Percentiles rank a stretch among this genome's conserved stretches.
These are phyloP conservation scores for Acanthamoeba culbertsoni DNA, from an alignment of 208 protist species.

Conservation along the genomic window DNA sequence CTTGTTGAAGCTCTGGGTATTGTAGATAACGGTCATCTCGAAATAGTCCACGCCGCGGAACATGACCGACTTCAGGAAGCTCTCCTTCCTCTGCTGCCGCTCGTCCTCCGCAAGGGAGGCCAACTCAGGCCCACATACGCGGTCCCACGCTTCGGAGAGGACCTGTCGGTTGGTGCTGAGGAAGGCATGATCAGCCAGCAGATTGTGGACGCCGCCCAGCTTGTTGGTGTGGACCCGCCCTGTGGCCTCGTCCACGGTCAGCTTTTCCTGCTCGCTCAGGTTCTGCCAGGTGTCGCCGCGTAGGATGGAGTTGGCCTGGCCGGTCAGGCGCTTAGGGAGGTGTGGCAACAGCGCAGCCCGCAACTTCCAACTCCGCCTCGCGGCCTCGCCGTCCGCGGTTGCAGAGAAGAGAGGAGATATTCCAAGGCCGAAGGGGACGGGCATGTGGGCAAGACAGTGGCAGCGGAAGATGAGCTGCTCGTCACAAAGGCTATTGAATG, in stretches of 20 bases:
- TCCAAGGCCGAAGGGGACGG: neutral
- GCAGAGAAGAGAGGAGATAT: neutral
- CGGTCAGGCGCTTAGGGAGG: neutral
- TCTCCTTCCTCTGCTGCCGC: neutral
- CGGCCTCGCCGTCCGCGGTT: too few relatives aligned
- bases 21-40: slow-evolving; percentile 4
- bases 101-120: too few relatives aligned
- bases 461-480: neutral
- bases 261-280: neutral
- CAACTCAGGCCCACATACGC: too few relatives aligned
- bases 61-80: neutral
- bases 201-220: neutral
- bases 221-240: neutral
- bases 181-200: neutral
- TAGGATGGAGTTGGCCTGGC: neutral
- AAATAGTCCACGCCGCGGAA: neutral
- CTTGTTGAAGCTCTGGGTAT: neutral
- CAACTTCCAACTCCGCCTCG: neutral
- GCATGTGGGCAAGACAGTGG: neutral
- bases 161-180: neutral
- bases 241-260: neutral
- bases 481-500: neutral
- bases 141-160: neutral
- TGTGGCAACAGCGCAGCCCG: neutral
- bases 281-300: neutral